Evolutionary conservation across 2,329 filamentous ascomycete species (phyloP).

Genomic region (Colletotrichum gigasporum): DNA sequence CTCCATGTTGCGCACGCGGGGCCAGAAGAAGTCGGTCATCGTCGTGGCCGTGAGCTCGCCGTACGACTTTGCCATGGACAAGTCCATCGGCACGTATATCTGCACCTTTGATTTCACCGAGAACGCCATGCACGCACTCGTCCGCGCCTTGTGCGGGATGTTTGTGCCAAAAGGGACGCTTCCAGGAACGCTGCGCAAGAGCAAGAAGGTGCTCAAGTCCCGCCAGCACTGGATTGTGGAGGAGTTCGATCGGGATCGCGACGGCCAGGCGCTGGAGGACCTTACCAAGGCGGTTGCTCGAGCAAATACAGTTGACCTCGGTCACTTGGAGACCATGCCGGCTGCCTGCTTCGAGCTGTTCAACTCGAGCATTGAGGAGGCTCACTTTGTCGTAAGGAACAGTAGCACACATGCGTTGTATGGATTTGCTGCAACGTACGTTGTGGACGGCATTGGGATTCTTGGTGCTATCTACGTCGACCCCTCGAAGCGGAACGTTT

Average conservation of each 20-base stretch:
- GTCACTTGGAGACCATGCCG: conserved; percentile 75
- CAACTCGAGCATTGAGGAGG: conserved; percentile 76
- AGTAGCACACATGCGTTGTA: conserved; percentile 92
- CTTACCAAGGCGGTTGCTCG: conserved; percentile 77
- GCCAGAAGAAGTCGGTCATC: conserved; percentile 87
- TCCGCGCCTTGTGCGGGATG: conserved; percentile 86
- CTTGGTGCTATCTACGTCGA: conserved; percentile 92
- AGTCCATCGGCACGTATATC: conserved; percentile 88
- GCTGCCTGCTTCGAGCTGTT: conserved; percentile 81
- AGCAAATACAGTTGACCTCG: conserved; percentile 71
- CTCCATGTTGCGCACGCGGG: conserved; percentile 78
- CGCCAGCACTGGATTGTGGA: conserved; percentile 96
- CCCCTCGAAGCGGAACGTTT: conserved; percentile 84
- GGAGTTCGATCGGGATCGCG: conserved; percentile 82
- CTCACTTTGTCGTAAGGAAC: conserved; percentile 92
- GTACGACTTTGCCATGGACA: conserved; percentile 96
- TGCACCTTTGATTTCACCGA: conserved; percentile 98
- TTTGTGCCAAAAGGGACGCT: conserved; percentile 67
- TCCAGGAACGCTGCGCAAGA: conserved; percentile 83
- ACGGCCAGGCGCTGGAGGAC: conserved; percentile 77
- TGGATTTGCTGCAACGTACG: conserved; percentile 92
- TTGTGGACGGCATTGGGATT: conserved; percentile 75
- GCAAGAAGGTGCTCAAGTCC: conserved; percentile 87
- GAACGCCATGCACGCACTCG: conserved; percentile 84
- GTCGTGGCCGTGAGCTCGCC: conserved; percentile 95